Conservation (phyloP, 805 yeast species). For the Teunomyces barrocoloradensis region DNA sequence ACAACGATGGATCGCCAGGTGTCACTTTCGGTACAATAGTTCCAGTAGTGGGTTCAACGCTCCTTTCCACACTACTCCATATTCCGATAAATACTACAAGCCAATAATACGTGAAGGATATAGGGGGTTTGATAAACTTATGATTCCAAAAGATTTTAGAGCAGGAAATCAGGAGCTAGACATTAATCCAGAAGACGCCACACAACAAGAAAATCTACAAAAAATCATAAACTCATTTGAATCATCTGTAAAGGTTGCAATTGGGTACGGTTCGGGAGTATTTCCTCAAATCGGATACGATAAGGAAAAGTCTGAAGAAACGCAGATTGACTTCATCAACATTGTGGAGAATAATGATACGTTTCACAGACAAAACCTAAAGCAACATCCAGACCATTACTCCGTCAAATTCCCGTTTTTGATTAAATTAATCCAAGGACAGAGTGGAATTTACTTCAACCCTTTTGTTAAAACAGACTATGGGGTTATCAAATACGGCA, state of each 20-base stretch:
- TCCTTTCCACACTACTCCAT: slow-evolving; percentile 14
- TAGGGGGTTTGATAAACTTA: slow-evolving; percentile 20
- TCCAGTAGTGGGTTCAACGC: slow-evolving; percentile 3
- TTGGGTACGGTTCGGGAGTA: slow-evolving; percentile 96
- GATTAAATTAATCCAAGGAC: slow-evolving; percentile 46
- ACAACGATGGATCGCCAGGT: slow-evolving; percentile 7
- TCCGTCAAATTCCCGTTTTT: slow-evolving; percentile 40
- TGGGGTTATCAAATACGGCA: slow-evolving; percentile 75
- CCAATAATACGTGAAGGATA: slow-evolving; percentile 26
- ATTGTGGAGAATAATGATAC: slow-evolving; percentile 71
- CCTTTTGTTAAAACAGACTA: slow-evolving; percentile 70
- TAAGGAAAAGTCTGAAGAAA: slow-evolving; percentile 25
- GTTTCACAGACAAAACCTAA: slow-evolving; percentile 76
- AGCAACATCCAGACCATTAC: slow-evolving; percentile 71
- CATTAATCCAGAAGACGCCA: slow-evolving; percentile 3
- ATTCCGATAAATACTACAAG: slow-evolving; percentile 25
- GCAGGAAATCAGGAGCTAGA: slow-evolving; percentile 15
- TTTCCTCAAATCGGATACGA: slow-evolving; percentile 60
- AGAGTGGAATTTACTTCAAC: slow-evolving; percentile 88
- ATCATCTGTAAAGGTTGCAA: slow-evolving; percentile 74
- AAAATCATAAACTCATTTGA: slow-evolving; percentile 55
- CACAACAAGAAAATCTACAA: slow-evolving; percentile 38
- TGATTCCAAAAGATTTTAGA: slow-evolving; percentile 13
- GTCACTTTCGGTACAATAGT: slow-evolving; percentile 9
- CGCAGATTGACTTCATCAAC: slow-evolving; percentile 84